phyloP scores from a whole-genome alignment of 331 rosid genomes.

The Acacia concinna region DNA sequence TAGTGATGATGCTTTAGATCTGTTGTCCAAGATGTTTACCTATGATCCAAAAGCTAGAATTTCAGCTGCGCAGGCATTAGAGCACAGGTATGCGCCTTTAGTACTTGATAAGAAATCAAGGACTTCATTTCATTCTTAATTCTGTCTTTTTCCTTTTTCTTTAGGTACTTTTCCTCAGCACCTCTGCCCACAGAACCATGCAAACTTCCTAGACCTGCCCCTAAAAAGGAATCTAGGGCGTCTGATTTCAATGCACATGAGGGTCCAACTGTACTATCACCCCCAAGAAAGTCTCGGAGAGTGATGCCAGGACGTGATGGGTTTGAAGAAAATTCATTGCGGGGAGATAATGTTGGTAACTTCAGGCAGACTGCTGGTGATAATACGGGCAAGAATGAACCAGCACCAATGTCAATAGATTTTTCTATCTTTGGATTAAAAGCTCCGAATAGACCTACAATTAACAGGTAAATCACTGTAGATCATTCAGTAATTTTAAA shows the following conservation, averaged over 20 bases:
- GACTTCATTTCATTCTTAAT: constrained; percentile 7
- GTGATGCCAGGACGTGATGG: constrained; percentile 74
- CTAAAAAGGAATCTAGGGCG: constrained; percentile 61
- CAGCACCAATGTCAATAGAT: constrained; percentile 71
- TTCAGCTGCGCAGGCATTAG: constrained; percentile 80
- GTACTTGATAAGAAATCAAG: constrained; percentile 12
- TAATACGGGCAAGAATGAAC: constrained; percentile 65
- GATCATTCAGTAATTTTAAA: constrained; percentile 9
- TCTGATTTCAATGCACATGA: constrained; percentile 55
- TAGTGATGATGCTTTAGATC: constrained; percentile 82
- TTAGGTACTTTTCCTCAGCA: constrained; percentile 48
- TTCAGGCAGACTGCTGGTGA: constrained; percentile 54
- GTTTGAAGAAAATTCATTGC: constrained; percentile 57
- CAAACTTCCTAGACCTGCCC: constrained; percentile 87
- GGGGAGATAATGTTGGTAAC: constrained; percentile 43
- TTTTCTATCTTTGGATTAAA: constrained; percentile 81
- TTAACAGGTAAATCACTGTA: constrained; percentile 59
- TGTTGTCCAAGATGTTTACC: constrained; percentile 81
- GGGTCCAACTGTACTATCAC: constrained; percentile 78
- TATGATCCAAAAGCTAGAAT: constrained; percentile 83
- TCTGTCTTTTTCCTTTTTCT: constrained; percentile 15
- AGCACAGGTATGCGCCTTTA: constrained; percentile 61
- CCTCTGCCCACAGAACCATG: constrained; percentile 58
- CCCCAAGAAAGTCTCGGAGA: constrained; percentile 84
- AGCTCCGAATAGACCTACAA: constrained; percentile 80